Evolutionary conservation across 129 eudicot genomes (phyloP), one percentile per base, ranked within the genome.

Genomic region (Tanacetum coccineum): DNA sequence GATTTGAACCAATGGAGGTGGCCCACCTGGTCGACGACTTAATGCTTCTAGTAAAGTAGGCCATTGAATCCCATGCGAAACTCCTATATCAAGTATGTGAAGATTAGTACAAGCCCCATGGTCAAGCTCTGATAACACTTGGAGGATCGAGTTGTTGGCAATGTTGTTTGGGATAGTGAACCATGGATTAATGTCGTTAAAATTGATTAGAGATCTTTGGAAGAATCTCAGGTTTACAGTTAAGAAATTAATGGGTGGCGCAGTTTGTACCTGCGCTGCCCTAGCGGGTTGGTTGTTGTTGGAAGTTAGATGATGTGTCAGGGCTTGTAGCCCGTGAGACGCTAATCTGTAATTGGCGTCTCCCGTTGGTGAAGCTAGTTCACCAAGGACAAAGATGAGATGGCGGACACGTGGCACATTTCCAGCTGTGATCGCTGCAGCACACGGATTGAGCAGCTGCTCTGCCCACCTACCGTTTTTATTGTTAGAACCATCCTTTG

Each of bases 391-490:
- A 9, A 83, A 76, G 20, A 86, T 73, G 22, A 89, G 84, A 72
- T 89, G 96, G 60, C 88, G 90, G 46, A 86, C 86, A 2, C 96
- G 84, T 4, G 80, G 17, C 0, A 70, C 73, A 63, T 89, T 86
- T 47, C 86, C 83, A 28, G 86, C 79, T 10, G 87, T 66, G 66
- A 89, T 89, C 13, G 94, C 96, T 0, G 85, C 63, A 2, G 90
- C 96, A 55, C 96, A 89, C 3, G 94, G 94, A 50, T 81, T 89
- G 25, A 89, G 96, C 78, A 89, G 45, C 68, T 89, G 96, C 71
- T 89, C 96, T 0, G 96, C 96, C 94, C 96, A 89, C 83, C 96
- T 72, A 47, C 86, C 94, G 46, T 77, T 86, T 79, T 73, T 79
- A 68, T 62, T 74, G 52, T 61, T 44, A 48, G 63, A 26, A 73